Evolutionary conservation across 1,139 yeast genomes (phyloP), one percentile per base, ranked within the genome.

Genomic region (Debaryomycetaceae sp.): DNA sequence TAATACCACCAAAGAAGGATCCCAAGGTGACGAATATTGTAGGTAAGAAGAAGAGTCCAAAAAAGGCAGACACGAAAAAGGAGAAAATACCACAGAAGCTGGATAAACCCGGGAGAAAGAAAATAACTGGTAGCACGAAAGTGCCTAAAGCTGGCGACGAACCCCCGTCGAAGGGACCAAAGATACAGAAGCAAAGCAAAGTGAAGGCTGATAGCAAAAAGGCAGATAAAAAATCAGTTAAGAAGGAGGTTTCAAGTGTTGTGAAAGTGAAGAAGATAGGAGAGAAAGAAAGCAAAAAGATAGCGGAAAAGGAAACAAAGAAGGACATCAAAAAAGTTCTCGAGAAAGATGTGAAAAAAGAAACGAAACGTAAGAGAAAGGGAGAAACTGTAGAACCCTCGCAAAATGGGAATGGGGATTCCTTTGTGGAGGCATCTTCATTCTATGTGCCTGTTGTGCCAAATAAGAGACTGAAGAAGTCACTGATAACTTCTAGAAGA

Each of bases 391-490:
- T 5, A 22, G 24, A 39, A 36, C 5, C 37, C 3, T 34, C 22
- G 5, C 23, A 14, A 17, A 38, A 38, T 11, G 6, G 23, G 5
- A 27, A 23, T 27, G 20, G 20, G 5, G 34, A 31, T 14, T 11
- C 17, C 5, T 6, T 13, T 24, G 34, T 8, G 14, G 34, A 34
- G 9, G 11, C 31, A 11, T 27, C 31, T 8, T 27, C 31, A 8
- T 27, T 27, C 31, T 27, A 27, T 27, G 40, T 24, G 5, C 24
- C 35, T 5, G 20, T n/a, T 6, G 33, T 14, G 8, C 38, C 45
- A 8, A 24, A n/a, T 23, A 47, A 40, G 34, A 43, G 47, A 34
- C 46, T 44, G 34, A 43, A 43, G 39, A 48, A 46, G 36, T 22
- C 36, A 6, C 37, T 38, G 6, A 24, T 47, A 1, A 22, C 38